Base-by-base conservation (phyloP, 805 yeast species). In the Torulaspora maleeae region DNA sequence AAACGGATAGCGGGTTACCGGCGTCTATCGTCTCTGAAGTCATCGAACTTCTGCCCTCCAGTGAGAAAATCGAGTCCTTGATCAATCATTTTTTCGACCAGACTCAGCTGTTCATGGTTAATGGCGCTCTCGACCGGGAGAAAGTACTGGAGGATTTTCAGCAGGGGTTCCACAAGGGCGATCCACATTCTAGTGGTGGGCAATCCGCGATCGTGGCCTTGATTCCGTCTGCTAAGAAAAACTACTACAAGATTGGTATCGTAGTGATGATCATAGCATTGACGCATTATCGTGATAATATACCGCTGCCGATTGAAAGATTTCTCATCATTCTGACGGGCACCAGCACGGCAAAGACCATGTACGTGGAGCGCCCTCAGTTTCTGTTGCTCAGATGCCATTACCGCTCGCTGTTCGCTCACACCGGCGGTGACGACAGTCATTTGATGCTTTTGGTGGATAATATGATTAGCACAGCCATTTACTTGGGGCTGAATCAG, bases 221-320 rank as follows among this genome's bases (percentile, higher is more conserved):
- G 10, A 25, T 17, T 3, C 52, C 51, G 10, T 39, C 49, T 2
- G 32, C 20, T 0, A 63, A 61, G 33, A 46, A 48, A 13, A 64
- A 63, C 32, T 61, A 53, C 38, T 66, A 54, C 41, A 58, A 51
- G 15, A 50, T 56, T 7, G 70, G 61, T 11, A 56, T 63, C 3
- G 49, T 66, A 1, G 17, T 64, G 5, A 46, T 47, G 44, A 54
- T 66, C 8, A 25, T 65, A 10, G 40, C 51, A 2, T 40, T 55
- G 8, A 52, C 50, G 1, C 45, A 50, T 30, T 66, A 40, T 37
- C 47, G 40, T 25, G 36, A 40, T 10, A 27, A 30, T n/a, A 25
- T 54, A 1, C 69, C 68, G 3, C 30, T 28, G 1, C 32, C 58
- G 1, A 27, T 64, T 4, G 45, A 50, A 16, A 32, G 43, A 12